Conservation (phyloP, 2,329 filamentous ascomycete species). For the Ustilaginoidea virens region DNA sequence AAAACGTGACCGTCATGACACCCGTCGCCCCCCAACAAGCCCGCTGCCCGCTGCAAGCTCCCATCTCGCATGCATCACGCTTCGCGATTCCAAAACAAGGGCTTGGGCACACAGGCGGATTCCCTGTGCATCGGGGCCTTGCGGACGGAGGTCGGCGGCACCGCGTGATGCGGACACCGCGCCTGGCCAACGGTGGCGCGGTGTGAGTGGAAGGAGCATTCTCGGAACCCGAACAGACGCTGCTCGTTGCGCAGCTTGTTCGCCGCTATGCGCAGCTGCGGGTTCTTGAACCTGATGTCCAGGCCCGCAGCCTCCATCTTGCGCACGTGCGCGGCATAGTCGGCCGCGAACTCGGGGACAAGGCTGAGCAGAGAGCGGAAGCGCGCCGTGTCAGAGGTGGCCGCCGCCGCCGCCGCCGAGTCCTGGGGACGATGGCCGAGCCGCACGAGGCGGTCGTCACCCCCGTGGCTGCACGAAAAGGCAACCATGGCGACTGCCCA, state of each 20-base stretch:
- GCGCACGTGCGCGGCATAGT: conserved; percentile 34
- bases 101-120: conserved; percentile 9
- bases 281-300: conserved; percentile 42
- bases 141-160: no score
- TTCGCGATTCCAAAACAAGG: conserved; percentile 14
- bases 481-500: conserved; percentile 47
- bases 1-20: no score
- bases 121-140: no score
- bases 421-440: no score
- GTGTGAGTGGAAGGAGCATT: conserved; percentile 46
- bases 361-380: conserved; percentile 27
- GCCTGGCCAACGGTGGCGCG: conserved; percentile 36
- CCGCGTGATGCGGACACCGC: conserved; percentile 30
- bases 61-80: no score
- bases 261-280: conserved; percentile 40
- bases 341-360: conserved; percentile 30
- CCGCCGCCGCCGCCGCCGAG: conserved; percentile 3
- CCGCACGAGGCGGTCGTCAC: conserved; percentile 15
- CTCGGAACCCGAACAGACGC: conserved; percentile 43
- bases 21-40: no score
- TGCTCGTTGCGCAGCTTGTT: conserved; percentile 40
- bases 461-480: conserved; percentile 27
- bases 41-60: no score
- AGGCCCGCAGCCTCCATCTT: conserved; percentile 36
- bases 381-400: conserved; percentile 15